These are phyloP conservation scores for Quercus berberidifolia DNA, from an alignment of 306 rosid genomes.

Conservation along the genomic window DNA sequence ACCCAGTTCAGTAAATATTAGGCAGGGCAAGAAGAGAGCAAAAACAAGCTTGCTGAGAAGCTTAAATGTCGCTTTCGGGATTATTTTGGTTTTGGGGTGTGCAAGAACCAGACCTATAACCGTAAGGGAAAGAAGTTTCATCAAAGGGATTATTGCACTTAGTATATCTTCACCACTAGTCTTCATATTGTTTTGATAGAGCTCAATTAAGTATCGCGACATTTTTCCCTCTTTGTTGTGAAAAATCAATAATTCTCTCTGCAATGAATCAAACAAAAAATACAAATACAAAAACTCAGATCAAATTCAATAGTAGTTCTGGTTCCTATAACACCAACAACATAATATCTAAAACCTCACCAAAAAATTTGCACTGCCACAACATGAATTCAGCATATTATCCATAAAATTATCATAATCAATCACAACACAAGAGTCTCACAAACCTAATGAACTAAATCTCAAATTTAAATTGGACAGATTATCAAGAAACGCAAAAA, in stretches of 20 bases:
- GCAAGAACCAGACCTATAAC: slow-evolving; percentile 67
- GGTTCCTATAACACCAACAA: not conserved
- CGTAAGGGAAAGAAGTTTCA: slow-evolving; percentile 68
- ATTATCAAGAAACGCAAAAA: not conserved
- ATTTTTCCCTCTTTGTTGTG: slow-evolving; percentile 30
- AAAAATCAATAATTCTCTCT: slow-evolving; percentile 25
- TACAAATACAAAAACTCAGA: not conserved
- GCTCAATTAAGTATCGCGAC: slow-evolving; percentile 31
- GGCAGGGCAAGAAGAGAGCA: slow-evolving; percentile 85
- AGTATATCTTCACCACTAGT: slow-evolving; percentile 45
- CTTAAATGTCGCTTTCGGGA: slow-evolving; percentile 67
- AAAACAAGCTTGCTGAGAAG: slow-evolving; percentile 88
- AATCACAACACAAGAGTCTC: not conserved
- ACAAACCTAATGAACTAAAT: not conserved
- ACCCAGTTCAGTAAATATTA: slow-evolving; percentile 80
- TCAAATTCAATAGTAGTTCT: not conserved
- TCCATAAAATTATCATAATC: not conserved
- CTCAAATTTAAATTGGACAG: not conserved
- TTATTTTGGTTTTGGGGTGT: slow-evolving; percentile 53
- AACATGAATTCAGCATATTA: not conserved
- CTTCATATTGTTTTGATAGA: slow-evolving; percentile 12
- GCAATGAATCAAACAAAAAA: slow-evolving; percentile 25
- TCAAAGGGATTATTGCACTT: slow-evolving; percentile 64
- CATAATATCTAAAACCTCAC: not conserved
- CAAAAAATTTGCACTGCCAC: not conserved